A percentile compares a stretch with the other conserved stretches of the same genome.
Conservation (phyloP, 345 rosid species). For the Acer yangbiense region DNA sequence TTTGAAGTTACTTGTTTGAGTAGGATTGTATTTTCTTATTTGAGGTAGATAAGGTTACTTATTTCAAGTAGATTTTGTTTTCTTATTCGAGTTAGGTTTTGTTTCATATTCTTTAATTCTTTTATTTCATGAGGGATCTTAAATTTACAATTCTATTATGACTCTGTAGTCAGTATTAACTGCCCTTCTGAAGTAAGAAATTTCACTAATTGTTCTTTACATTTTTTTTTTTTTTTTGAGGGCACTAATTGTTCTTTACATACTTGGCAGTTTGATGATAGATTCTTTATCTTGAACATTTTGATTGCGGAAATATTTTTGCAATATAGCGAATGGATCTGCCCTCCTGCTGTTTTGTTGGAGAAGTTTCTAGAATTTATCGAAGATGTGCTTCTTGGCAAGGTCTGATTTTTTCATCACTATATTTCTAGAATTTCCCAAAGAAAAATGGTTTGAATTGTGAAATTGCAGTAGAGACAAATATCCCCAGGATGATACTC, state of each 20-base stretch:
- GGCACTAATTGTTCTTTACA: slow-evolving; percentile 22
- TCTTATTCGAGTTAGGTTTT: neutral
- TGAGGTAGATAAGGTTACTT: neutral
- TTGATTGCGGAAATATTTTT: slow-evolving; percentile 65
- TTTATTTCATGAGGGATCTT: neutral
- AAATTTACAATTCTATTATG: neutral
- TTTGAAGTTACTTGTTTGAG: neutral
- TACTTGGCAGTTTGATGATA: slow-evolving; percentile 61
- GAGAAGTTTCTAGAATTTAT: slow-evolving; percentile 63
- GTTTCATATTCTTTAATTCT: neutral
- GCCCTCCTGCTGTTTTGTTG: slow-evolving; percentile 45
- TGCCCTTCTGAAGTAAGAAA: neutral
- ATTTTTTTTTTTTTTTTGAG: too few relatives aligned
- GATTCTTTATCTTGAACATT: slow-evolving; percentile 65
- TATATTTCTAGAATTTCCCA: neutral
- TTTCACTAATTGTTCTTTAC: slow-evolving; percentile 22
- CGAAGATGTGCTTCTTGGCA: slow-evolving; percentile 63
- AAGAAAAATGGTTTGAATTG: neutral
- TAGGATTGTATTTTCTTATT: neutral
- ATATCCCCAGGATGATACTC: neutral
- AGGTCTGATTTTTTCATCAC: slow-evolving; percentile 51
- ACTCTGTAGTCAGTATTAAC: neutral
- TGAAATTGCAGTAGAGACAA: neutral
- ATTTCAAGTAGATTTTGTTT: neutral
- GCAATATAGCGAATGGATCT: slow-evolving; percentile 57